Evolutionary conservation across 148 eudicot genomes (phyloP).

Genomic region (Vaccinium darrowii): DNA sequence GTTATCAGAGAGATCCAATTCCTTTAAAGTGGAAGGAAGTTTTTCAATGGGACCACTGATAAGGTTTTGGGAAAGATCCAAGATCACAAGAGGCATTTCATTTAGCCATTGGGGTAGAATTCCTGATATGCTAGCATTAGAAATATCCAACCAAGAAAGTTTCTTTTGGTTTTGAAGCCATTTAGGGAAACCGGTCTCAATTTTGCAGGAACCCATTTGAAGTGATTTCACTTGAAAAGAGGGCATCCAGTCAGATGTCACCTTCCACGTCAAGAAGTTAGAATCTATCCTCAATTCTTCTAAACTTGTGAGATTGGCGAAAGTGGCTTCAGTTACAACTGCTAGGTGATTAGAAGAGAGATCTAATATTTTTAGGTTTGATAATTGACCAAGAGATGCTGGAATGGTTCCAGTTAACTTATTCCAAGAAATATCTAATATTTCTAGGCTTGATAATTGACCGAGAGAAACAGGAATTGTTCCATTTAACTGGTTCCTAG

Average conservation of each 20-base stretch:
- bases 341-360: neutral
- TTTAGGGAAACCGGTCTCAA: constrained; percentile 5
- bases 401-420: too few relatives aligned
- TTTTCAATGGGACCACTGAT: neutral
- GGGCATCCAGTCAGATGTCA: neutral
- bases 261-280: neutral
- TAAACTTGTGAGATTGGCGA: neutral
- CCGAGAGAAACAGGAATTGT: too few relatives aligned
- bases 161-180: constrained; percentile 22
- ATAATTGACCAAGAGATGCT: too few relatives aligned
- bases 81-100: constrained; percentile 4
- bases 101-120: constrained; percentile 6
- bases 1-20: constrained; percentile 24
- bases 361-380: too few relatives aligned
- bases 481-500: neutral
- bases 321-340: neutral
- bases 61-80: constrained; percentile 24
- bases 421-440: too few relatives aligned
- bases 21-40: neutral
- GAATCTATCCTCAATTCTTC: neutral
- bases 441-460: too few relatives aligned
- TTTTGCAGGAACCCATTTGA: neutral
- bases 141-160: neutral
- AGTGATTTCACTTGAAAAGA: neutral
- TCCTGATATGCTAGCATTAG: constrained; percentile 18